Conservation (phyloP, 2,329 filamentous ascomycete species). For the Alternaria viburni region DNA sequence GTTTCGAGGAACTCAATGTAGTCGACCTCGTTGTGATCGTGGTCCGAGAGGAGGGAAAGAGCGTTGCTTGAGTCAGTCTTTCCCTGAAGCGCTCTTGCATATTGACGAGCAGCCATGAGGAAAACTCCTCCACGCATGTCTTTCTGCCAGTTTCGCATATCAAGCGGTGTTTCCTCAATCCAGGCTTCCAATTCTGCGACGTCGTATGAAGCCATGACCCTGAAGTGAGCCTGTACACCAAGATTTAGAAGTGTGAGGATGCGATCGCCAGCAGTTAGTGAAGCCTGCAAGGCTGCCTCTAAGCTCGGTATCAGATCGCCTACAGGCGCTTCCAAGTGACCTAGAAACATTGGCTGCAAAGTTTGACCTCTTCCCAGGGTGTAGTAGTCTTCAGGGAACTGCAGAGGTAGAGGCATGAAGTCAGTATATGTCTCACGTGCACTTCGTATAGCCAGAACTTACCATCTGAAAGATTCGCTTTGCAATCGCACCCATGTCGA, state of each 20-base stretch:
- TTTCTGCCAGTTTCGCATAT: conserved; percentile 73
- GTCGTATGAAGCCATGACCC: conserved; percentile 73
- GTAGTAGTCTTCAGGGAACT: conserved; percentile 60
- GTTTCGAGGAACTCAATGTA: conserved; percentile 60
- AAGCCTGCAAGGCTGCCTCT: conserved; percentile 69
- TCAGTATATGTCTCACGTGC: not conserved
- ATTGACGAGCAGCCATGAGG: conserved; percentile 70
- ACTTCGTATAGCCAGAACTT: not conserved
- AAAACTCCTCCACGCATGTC: conserved; percentile 75
- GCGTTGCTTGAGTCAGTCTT: conserved; percentile 66
- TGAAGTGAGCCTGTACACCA: conserved; percentile 69
- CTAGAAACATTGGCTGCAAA: conserved; percentile 71
- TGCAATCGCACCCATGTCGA: conserved; percentile 68
- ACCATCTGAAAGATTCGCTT: conserved; percentile 67
- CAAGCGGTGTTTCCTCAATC: conserved; percentile 74
- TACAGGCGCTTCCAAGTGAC: conserved; percentile 71
- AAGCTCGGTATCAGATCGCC: conserved; percentile 64
- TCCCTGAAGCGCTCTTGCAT: conserved; percentile 73
- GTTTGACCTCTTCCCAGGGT: conserved; percentile 73
- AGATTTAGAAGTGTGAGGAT: conserved; percentile 75
- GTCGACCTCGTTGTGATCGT: conserved; percentile 66
- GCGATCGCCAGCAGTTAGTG: conserved; percentile 71
- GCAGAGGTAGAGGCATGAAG: not conserved
- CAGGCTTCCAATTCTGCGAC: conserved; percentile 72
- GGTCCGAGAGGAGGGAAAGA: conserved; percentile 68